Evolutionary conservation across 1,284 basidiomycete species (phyloP), one percentile per base, ranked within the genome.

Genomic region (Marasmius oreades): DNA sequence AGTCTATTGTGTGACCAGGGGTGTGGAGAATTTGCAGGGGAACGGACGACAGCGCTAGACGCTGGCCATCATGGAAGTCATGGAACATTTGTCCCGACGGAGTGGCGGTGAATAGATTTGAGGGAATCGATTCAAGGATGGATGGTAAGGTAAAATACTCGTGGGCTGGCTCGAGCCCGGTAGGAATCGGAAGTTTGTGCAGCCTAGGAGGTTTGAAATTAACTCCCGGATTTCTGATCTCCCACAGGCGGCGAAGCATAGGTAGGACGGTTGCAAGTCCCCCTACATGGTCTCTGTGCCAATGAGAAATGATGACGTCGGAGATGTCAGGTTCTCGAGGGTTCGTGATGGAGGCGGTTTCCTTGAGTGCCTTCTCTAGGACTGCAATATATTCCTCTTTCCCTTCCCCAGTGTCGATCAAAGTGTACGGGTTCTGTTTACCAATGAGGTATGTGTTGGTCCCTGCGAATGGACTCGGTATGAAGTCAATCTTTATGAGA

Each of bases 391-490:
- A 96, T 36, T 77, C 77, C 0, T 80, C 76, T n/a, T 73, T 74
- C 0, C 90, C 92, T 69, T 95, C 86, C n/a, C 89, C 93, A 1
- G 94, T 90, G 71, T 98, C 95, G 62, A 98, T 74, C 23, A 98
- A 85, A 51, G 90, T 82, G 65, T 83, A 93, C 3, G 82, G 91
- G 62, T 81, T 85, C 57, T 73, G 72, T 61, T 71, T 76, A 33
- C 90, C 90, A 48, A 98, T 69, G 58, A 98, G 78, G 68, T 98
- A 98, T 1, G 93, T 96, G 68, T 98, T 98, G 1, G 95, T 98
- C 18, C 93, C 93, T 85, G 42, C 34, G 20, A 18, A 62, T 14
- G 31, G 43, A 42, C 6, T 12, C 6, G 2, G 33, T 14, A 22
- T 39, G 14, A 1, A 37, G 12, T 7, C 43, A 37, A 53, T 18